These are phyloP conservation scores for Populus trichocarpa DNA, from an alignment of 441 rosid genomes.

Conservation along the genomic window DNA sequence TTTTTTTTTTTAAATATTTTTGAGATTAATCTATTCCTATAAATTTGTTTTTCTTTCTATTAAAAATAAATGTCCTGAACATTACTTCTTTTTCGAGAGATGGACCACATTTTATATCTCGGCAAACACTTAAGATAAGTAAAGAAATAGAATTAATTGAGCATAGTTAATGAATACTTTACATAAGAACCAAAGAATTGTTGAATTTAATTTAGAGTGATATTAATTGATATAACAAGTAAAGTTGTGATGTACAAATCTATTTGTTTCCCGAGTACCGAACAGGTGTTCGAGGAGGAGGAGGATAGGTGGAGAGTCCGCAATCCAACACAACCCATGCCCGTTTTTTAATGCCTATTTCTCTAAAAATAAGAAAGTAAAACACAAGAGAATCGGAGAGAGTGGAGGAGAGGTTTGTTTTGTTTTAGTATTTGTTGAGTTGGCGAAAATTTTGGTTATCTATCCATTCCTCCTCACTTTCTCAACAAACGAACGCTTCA, in stretches of 20 bases:
- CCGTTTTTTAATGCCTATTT: neutral
- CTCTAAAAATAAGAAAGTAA: neutral
- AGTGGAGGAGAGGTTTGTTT: neutral
- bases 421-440: conserved; percentile 18
- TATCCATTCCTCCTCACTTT: neutral
- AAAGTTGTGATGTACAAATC: neutral
- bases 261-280: neutral
- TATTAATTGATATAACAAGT: neutral
- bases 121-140: neutral
- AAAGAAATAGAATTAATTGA: too few relatives aligned
- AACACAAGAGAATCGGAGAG: conserved; percentile 31
- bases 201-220: neutral
- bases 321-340: neutral
- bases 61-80: neutral
- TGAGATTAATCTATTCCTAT: too few relatives aligned
- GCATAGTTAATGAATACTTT: too few relatives aligned
- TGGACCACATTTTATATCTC: neutral
- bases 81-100: neutral
- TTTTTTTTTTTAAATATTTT: too few relatives aligned
- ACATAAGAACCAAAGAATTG: neutral
- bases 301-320: neutral
- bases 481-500: conserved; percentile 65
- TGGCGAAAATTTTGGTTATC: conserved; percentile 39
- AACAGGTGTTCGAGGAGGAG: neutral
- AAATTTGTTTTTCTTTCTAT: too few relatives aligned